Evolutionary conservation across 805 yeast genomes (phyloP), one percentile per base, ranked within the genome.

Genomic region (Trichomonascus vanleenenianus): DNA sequence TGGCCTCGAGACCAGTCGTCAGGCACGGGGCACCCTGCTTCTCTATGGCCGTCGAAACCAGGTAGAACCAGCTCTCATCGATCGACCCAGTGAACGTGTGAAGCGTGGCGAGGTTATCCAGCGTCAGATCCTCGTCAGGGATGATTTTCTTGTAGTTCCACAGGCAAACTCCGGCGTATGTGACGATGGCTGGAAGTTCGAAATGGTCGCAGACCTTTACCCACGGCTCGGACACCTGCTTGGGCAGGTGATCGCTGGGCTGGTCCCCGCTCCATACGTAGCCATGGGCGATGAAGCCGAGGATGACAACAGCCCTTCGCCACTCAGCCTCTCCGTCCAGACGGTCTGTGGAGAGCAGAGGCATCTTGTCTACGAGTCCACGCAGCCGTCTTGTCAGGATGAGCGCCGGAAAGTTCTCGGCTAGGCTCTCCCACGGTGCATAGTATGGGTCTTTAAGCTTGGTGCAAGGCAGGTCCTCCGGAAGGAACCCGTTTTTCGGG

Each of bases 61-160:
- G 68, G 62, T 86, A 89, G 62, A 89, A 89, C 97, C 97, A 89
- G 53, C 84, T 76, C 64, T 89, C 97, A 64, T 89, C 97, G 36
- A 81, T 76, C 3, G 87, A 77, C 1, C 97, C 97, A 0, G 97
- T 88, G 61, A 81, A 91, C 1, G 96, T 87, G 60, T 77, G 78
- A 50, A 85, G 75, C 1, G 94, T 83, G 44, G 88, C 83, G 46
- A 89, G 68, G 56, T 83, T 81, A 44, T 82, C 80, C 39, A 85
- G 72, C 50, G 76, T 79, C 73, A 76, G 56, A 42, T 62, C 55
- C 48, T 62, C 67, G 2, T 61, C 63, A 7, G 82, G 82, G 12
- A 81, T 56, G 12, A 82, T 76, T 39, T 76, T 72, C 53, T 75
- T 77, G 72, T 77, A 89, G 62, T 89, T 89, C 97, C 97, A 89